These are phyloP conservation scores for Russula sp. DNA, from an alignment of 768 basidiomycete genomes.

Conservation along the genomic window DNA sequence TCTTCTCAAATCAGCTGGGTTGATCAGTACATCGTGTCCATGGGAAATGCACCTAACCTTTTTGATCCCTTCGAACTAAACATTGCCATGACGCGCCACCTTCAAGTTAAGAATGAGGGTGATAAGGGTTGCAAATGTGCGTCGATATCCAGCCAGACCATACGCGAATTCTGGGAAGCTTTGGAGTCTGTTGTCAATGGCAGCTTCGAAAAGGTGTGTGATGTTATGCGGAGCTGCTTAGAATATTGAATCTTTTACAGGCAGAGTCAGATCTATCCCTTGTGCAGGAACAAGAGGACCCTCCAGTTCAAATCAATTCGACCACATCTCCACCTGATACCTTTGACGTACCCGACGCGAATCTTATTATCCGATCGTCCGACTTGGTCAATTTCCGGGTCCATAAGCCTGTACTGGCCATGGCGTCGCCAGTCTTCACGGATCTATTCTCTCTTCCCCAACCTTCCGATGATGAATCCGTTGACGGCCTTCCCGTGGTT, in stretches of 20 bases:
- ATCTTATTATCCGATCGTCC: conserved; percentile 1
- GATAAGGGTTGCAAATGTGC: background rate
- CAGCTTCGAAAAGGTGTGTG: background rate
- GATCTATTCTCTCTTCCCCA: background rate
- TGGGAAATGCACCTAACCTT: background rate
- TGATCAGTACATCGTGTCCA: conserved; percentile 4
- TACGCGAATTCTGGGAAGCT: conserved; percentile 6
- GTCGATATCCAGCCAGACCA: background rate
- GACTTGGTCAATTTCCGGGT: conserved; percentile 7
- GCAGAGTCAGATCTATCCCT: no score
- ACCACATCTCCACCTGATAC: no score
- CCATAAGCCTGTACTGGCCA: conserved; percentile 6
- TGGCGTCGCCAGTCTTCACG: conserved; percentile 6
- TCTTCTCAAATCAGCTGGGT: conserved; percentile 2
- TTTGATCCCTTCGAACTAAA: conserved; percentile 7
- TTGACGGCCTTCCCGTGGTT: conserved; percentile 13
- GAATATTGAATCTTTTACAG: background rate
- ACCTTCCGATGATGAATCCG: background rate
- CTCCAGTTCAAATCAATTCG: background rate
- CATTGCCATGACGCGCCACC: background rate
- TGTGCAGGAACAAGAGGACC: background rate
- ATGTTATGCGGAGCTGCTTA: background rate
- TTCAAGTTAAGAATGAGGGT: background rate
- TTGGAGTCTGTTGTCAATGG: background rate
- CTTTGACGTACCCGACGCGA: background rate